Evolutionary conservation across 768 basidiomycete genomes (phyloP), one percentile per base, ranked within the genome.

Genomic region (Lactarius vividus): DNA sequence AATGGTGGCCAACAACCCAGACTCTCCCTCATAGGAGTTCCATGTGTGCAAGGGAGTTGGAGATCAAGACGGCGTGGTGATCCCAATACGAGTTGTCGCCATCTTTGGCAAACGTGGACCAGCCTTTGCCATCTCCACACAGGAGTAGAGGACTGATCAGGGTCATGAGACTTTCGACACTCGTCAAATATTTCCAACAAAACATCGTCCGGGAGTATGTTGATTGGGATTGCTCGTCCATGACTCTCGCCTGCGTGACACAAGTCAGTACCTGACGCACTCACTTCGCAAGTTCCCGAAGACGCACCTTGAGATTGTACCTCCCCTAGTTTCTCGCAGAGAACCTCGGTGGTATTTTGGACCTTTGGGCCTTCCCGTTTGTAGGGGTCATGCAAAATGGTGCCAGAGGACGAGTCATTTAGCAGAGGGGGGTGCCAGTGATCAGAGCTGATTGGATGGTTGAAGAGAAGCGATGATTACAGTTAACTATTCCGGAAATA

Each of bases 31-130:
- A 39, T 56, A 7, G 44, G 62, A 8, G 44, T 57, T 15, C 56
- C 26, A 18, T 63, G 3, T n/a, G 44, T 63, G 33, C 62, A 57
- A 11, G 28, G 28, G 10, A 63, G 33, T 8, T 56, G 46, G 33
- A 63, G 26, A 9, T 63, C 62, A 15, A 57, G 62, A 29, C 56
- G 44, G 28, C 11, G 26, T 7, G 62, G 44, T n/a, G 56, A 63
- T 15, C 1, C 31, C 37, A 57, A 37, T 29, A 63, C 46, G 18
- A 63, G 26, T 1, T 49, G 18, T 31, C 56, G 44, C 62, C 56
- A 63, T 6, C 26, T 63, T 28, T 35, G 23, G 62, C 44, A 63
- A 6, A 63, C 56, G 4, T 57, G 56, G 13, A 49, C 44, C 3
- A 63, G 44, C 11, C 3, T 35, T 10, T 28, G 20, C 62, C 62